A percentile compares a stretch with the other conserved stretches of the same genome.
phyloP scores from a whole-genome alignment of 495 filamentous ascomycete species.

The Cercophora samala region DNA sequence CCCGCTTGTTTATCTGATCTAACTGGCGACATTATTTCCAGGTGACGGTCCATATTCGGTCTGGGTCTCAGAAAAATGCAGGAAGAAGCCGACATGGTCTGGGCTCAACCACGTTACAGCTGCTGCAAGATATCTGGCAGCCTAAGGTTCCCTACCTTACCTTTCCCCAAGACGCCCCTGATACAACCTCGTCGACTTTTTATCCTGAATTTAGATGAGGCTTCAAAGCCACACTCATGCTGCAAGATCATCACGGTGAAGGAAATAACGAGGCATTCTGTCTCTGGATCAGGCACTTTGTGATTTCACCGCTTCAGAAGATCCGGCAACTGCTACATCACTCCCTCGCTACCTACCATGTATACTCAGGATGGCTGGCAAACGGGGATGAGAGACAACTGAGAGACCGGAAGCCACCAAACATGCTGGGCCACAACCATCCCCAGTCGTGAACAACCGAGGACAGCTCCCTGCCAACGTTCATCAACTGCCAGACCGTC shows the following conservation, averaged over 20 bases:
- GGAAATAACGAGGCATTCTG: not conserved
- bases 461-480: not conserved
- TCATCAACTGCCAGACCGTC: not conserved
- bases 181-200: not conserved
- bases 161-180: not conserved
- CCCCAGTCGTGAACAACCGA: not conserved
- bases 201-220: not conserved
- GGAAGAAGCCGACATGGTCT: not conserved
- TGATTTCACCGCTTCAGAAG: not conserved
- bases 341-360: too few species aligned
- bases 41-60: not conserved
- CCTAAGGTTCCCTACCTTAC: conserved; percentile 4
- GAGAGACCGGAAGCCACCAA: not conserved
- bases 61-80: not conserved
- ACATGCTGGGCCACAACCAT: not conserved
- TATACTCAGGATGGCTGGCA: too few species aligned
- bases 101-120: not conserved
- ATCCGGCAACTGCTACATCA: not conserved
- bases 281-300: not conserved
- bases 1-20: not conserved
- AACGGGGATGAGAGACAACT: not conserved
- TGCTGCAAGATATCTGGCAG: conserved; percentile 8
- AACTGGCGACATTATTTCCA: not conserved
- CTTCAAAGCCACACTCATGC: not conserved
- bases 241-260: not conserved